phyloP scores from a whole-genome alignment of 2,329 filamentous ascomycete genomes.

The Cercospora citrullina region DNA sequence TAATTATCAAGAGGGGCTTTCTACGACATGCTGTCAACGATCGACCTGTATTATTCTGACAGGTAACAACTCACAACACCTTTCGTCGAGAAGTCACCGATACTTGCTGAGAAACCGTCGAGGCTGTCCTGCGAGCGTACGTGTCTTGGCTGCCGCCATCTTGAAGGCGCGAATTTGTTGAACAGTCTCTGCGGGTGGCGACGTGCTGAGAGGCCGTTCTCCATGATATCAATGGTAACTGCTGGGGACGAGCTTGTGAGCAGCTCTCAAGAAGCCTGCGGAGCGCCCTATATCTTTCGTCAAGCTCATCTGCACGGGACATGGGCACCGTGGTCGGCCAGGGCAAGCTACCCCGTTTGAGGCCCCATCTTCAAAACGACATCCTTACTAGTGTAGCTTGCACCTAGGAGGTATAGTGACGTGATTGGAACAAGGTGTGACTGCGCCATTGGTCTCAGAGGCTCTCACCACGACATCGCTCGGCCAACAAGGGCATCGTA shows the following conservation, averaged over 20 bases:
- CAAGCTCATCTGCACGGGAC: neutral
- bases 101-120: neutral
- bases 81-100: neutral
- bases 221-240: neutral
- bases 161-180: constrained; percentile 11
- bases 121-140: constrained; percentile 11
- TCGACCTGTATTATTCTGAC: neutral
- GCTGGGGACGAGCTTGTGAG: neutral
- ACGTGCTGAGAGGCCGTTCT: neutral
- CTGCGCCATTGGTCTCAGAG: neutral
- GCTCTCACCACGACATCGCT: neutral
- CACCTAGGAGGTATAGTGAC: neutral
- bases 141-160: constrained; percentile 12
- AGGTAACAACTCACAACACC: neutral
- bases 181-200: constrained; percentile 13
- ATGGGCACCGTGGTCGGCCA: neutral
- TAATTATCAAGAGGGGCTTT: neutral
- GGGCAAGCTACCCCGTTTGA: neutral
- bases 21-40: neutral
- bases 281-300: neutral
- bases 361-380: neutral
- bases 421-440: neutral
- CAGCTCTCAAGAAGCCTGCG: neutral
- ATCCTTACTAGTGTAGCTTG: neutral
- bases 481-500: neutral